Evolutionary conservation across 2,329 filamentous ascomycete genomes (phyloP).

Genomic region (Colletotrichum liriopes): DNA sequence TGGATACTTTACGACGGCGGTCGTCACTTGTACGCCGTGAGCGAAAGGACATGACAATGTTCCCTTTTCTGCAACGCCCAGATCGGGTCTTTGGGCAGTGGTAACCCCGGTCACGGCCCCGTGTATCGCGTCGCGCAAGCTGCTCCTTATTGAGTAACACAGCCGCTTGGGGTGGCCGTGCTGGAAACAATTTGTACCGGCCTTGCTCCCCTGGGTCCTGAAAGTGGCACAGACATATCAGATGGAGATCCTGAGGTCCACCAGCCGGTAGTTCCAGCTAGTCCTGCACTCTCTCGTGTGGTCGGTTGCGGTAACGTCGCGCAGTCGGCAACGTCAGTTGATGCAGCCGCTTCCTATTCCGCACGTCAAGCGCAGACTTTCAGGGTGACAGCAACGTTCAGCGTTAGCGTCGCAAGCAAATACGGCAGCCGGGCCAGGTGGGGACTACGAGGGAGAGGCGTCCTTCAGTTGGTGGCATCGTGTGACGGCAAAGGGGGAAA

Average conservation of each 20-base stretch:
- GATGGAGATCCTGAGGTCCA: conserved; percentile 37
- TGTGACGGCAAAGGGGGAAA: background rate
- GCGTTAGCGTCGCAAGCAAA: conserved; percentile 22
- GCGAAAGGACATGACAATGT: conserved; percentile 12
- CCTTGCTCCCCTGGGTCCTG: conserved; percentile 22
- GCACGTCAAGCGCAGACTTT: conserved; percentile 39
- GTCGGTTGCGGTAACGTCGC: conserved; percentile 20
- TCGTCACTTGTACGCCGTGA: conserved; percentile 20
- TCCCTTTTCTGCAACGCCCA: conserved; percentile 18
- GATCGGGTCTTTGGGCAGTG: conserved; percentile 35
- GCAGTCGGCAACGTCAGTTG: conserved; percentile 38
- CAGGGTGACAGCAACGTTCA: conserved; percentile 35
- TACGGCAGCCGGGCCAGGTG: background rate
- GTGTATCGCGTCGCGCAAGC: conserved; percentile 42
- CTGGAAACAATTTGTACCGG: conserved; percentile 25
- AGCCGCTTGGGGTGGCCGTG: conserved; percentile 34
- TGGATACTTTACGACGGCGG: conserved; percentile 42
- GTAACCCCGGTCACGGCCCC: conserved; percentile 39
- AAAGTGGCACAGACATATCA: conserved; percentile 39
- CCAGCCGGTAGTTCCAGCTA: conserved; percentile 34
- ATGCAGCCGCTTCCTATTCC: conserved; percentile 29
- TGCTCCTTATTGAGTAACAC: conserved; percentile 43
- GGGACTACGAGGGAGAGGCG: background rate
- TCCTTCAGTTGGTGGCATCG: conserved; percentile 11
- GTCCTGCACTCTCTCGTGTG: background rate